Percentiles rank a stretch among this genome's conserved stretches.
phyloP scores from a whole-genome alignment of 2,329 filamentous ascomycete species.

The Mariannaea elegans region DNA sequence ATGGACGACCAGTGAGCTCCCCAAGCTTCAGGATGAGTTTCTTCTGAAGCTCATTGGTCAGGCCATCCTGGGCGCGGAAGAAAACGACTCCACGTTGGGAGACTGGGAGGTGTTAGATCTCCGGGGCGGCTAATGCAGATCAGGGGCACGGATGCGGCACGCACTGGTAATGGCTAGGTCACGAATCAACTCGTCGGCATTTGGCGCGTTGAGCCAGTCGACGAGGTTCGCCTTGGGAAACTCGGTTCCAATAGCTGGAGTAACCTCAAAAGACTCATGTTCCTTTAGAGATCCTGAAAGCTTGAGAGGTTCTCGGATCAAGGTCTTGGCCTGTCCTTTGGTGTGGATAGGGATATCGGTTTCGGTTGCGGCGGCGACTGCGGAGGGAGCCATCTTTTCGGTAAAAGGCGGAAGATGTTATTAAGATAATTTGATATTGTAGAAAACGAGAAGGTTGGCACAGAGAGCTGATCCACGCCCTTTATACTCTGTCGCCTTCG shows the following conservation, averaged over 20 bases:
- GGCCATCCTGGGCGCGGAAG: constrained; percentile 70
- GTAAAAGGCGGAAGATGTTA: too few relatives aligned
- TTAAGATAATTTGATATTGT: neutral
- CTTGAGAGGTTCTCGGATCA: constrained; percentile 54
- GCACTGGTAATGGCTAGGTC: constrained; percentile 74
- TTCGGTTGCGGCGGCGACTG: constrained; percentile 20
- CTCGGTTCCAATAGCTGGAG: constrained; percentile 70
- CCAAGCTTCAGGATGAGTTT: constrained; percentile 69
- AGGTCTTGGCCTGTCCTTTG: constrained; percentile 20
- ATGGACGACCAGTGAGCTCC: constrained; percentile 65
- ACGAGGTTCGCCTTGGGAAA: constrained; percentile 66
- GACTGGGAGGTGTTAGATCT: constrained; percentile 58
- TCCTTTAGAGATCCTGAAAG: constrained; percentile 59
- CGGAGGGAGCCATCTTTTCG: constrained; percentile 31
- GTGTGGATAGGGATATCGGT: constrained; percentile 20
- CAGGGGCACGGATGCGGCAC: constrained; percentile 22
- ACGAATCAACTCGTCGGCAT: constrained; percentile 69
- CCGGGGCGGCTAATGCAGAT: too few relatives aligned
- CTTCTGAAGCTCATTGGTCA: constrained; percentile 72
- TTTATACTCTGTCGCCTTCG: neutral
- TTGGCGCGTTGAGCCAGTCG: constrained; percentile 67
- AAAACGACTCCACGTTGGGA: constrained; percentile 76
- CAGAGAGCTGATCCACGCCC: neutral
- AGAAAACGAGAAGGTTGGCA: neutral
- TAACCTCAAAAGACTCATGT: constrained; percentile 66